phyloP scores from a whole-genome alignment of 73 alveolate genomes.

The Effrenium voratum region DNA sequence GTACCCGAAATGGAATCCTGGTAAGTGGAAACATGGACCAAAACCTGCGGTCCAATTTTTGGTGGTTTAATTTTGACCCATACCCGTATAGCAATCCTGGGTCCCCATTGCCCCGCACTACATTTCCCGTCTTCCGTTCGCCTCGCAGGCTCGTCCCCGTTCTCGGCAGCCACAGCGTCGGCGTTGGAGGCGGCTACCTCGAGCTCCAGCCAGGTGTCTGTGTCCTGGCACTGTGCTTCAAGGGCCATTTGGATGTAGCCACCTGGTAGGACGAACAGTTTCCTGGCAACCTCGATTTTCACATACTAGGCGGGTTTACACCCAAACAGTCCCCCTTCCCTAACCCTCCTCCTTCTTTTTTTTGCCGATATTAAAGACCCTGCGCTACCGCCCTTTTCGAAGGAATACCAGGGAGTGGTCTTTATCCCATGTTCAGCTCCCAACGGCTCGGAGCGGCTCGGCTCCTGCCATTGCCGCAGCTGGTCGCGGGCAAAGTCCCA shows the following conservation, averaged over 20 bases:
- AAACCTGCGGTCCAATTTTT: neutral
- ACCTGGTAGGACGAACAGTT: no score
- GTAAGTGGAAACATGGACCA: neutral
- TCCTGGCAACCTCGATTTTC: neutral
- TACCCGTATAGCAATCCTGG: neutral
- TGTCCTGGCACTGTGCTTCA: no score
- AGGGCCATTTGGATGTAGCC: no score
- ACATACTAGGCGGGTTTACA: neutral
- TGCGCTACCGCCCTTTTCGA: neutral
- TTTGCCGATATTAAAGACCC: neutral
- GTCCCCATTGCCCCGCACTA: neutral
- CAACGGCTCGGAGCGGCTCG: neutral
- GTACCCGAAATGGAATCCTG: no score
- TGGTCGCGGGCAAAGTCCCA: constrained; percentile 87
- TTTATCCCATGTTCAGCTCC: neutral
- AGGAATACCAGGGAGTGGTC: neutral
- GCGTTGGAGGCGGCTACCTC: constrained; percentile 32
- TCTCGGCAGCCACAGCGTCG: neutral
- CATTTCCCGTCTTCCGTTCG: no score
- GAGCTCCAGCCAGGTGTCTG: constrained; percentile 65
- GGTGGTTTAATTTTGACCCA: neutral
- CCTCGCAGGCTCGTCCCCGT: no score
- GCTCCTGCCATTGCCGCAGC: constrained; percentile 23
- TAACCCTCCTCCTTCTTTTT: no score
- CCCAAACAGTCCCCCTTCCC: neutral